Conservation (phyloP, 768 basidiomycete species). For the Crepidotus variabilis region DNA sequence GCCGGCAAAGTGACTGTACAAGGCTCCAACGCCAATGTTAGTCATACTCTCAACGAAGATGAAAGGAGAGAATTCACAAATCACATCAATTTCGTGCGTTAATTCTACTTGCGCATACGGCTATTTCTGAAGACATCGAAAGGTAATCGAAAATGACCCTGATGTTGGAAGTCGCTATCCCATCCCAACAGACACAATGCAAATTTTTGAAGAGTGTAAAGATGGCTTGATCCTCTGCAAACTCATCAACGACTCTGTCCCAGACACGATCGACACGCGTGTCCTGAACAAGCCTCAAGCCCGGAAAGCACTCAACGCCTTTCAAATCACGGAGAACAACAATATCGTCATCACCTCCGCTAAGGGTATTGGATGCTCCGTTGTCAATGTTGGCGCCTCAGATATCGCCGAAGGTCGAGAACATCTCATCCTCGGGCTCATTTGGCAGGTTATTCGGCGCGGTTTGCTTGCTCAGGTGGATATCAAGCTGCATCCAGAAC, state of each 20-base stretch:
- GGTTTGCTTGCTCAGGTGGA: slow-evolving; percentile 94
- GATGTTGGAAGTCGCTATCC: slow-evolving; percentile 83
- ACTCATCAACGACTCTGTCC: slow-evolving; percentile 98
- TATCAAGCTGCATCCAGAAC: slow-evolving; percentile 96
- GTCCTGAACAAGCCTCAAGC: slow-evolving; percentile 87
- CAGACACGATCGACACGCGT: slow-evolving; percentile 98
- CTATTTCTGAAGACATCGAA: slow-evolving; percentile 6
- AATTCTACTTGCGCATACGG: neutral
- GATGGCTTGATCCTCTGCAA: slow-evolving; percentile 97
- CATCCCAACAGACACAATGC: slow-evolving; percentile 96
- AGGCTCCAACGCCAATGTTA: slow-evolving; percentile 92
- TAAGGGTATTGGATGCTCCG: slow-evolving; percentile 97
- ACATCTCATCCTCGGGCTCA: slow-evolving; percentile 94
- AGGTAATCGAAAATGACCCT: slow-evolving; percentile 90
- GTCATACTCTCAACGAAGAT: slow-evolving; percentile 97
- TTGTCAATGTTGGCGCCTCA: slow-evolving; percentile 95
- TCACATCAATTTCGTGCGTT: slow-evolving; percentile 89
- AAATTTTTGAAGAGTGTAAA: slow-evolving; percentile 94
- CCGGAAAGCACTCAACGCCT: slow-evolving; percentile 88
- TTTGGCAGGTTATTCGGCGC: slow-evolving; percentile 97
- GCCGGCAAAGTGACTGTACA: slow-evolving; percentile 92
- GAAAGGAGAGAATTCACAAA: slow-evolving; percentile 95
- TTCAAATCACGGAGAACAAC: slow-evolving; percentile 99
- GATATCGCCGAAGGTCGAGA: slow-evolving; percentile 93
- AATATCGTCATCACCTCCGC: slow-evolving; percentile 99